Evolutionary conservation across 2,329 filamentous ascomycete genomes (phyloP).

Genomic region (Neofusicoccum laricinum): DNA sequence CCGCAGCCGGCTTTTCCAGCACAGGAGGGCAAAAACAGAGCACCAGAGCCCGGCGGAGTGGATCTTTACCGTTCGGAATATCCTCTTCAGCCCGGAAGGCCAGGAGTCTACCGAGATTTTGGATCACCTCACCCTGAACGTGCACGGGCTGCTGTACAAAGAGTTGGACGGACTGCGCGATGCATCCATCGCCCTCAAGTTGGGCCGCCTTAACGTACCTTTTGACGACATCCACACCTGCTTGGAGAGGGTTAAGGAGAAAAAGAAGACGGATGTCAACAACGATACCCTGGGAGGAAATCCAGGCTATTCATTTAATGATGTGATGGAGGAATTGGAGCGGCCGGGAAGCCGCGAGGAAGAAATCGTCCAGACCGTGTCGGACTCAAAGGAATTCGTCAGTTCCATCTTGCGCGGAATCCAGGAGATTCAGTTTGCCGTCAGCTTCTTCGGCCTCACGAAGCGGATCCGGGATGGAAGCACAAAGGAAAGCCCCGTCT

Average conservation of each 20-base stretch:
- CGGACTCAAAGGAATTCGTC: slow-evolving; percentile 88
- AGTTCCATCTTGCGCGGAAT: slow-evolving; percentile 88
- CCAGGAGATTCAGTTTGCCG: slow-evolving; percentile 92
- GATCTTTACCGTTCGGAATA: slow-evolving; percentile 81
- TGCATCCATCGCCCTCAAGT: slow-evolving; percentile 83
- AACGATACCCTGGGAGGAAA: slow-evolving; percentile 28
- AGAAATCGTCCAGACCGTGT: slow-evolving; percentile 75
- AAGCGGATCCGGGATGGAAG: slow-evolving; percentile 71
- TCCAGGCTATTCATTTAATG: slow-evolving; percentile 63
- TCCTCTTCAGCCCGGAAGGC: slow-evolving; percentile 84
- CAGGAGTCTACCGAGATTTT: slow-evolving; percentile 82
- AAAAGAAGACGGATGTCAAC: slow-evolving; percentile 32
- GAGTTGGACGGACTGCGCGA: slow-evolving; percentile 84
- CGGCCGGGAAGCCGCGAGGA: slow-evolving; percentile 65
- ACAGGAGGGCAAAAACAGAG: slow-evolving; percentile 52
- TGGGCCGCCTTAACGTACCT: slow-evolving; percentile 85
- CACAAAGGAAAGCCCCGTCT: slow-evolving; percentile 63
- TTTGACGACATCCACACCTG: slow-evolving; percentile 78
- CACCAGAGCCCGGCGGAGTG: slow-evolving; percentile 80
- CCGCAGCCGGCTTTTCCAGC: slow-evolving; percentile 82
- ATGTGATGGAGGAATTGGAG: slow-evolving; percentile 72
- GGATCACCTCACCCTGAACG: slow-evolving; percentile 82
- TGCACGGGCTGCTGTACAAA: slow-evolving; percentile 87
- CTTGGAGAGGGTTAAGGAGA: slow-evolving; percentile 51
- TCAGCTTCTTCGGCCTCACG: slow-evolving; percentile 85